Evolutionary conservation across 108 stramenopile species (phyloP).

Genomic region (Cyclotella atomus): DNA sequence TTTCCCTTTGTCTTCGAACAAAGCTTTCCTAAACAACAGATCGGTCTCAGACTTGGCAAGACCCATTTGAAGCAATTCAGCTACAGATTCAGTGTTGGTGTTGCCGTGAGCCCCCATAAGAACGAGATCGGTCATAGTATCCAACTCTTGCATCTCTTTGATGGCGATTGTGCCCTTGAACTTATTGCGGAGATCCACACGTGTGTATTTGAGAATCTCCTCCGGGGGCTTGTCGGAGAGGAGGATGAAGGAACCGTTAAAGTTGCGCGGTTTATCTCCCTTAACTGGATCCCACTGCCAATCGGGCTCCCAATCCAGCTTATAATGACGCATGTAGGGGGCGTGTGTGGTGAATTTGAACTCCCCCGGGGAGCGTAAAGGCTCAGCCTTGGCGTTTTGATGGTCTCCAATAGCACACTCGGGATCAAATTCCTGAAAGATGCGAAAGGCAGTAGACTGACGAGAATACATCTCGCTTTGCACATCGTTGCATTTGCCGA

Average conservation of each 20-base stretch:
- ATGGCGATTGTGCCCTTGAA: not conserved
- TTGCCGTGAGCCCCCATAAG: not conserved
- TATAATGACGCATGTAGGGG: not conserved
- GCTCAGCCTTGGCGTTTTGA: not conserved
- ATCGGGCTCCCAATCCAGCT: not conserved
- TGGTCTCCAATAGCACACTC: not conserved
- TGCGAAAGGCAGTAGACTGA: not conserved
- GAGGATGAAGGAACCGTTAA: conserved; percentile 1
- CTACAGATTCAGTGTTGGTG: not conserved
- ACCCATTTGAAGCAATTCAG: not conserved
- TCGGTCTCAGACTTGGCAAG: not conserved
- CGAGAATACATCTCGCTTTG: not conserved
- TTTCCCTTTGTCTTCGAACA: not conserved
- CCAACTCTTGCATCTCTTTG: not conserved
- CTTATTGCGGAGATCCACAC: not conserved
- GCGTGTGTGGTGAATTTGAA: not conserved
- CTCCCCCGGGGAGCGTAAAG: not conserved
- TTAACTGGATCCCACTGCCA: not conserved
- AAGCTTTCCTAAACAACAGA: not conserved
- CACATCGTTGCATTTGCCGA: not conserved
- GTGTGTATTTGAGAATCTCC: not conserved
- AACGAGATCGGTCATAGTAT: not conserved
- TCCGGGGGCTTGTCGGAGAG: not conserved
- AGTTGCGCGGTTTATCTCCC: not conserved
- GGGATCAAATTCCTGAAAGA: not conserved